Evolutionary conservation across 331 rosid species (phyloP).

Genomic region (Malus hybrid): DNA sequence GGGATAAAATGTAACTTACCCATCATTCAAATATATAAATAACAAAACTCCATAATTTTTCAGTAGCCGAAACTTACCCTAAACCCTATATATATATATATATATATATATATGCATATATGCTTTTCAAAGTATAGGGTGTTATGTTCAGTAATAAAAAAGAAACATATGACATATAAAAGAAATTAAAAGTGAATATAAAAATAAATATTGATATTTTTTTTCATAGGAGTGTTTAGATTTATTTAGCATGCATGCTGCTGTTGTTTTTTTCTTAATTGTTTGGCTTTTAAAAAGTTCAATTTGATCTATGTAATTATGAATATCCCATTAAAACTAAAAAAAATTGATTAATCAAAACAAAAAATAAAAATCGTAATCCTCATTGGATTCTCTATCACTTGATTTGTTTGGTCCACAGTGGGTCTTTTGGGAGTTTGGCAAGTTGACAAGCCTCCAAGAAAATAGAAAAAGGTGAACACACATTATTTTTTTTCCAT

Average conservation of each 20-base stretch:
- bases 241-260: not conserved
- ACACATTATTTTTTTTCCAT: not conserved
- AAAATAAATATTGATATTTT: not conserved
- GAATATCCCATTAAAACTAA: not conserved
- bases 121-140: not conserved
- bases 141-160: not conserved
- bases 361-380: not conserved
- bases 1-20: too few species aligned
- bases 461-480: not conserved
- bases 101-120: too few species aligned
- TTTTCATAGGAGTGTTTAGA: too few species aligned
- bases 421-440: not conserved
- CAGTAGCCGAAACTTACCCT: not conserved
- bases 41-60: not conserved
- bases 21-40: too few species aligned
- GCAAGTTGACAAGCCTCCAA: not conserved
- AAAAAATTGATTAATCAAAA: not conserved
- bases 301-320: slow-evolving; percentile 13
- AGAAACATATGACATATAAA: not conserved
- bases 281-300: not conserved
- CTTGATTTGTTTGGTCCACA: slow-evolving; percentile 15
- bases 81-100: too few species aligned
- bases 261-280: not conserved
- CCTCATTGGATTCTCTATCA: slow-evolving; percentile 28
- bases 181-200: not conserved